Evolutionary conservation across 1,139 yeast species (phyloP), one percentile per base, ranked within the genome.

Genomic region (Sugiyamaella pinicola): DNA sequence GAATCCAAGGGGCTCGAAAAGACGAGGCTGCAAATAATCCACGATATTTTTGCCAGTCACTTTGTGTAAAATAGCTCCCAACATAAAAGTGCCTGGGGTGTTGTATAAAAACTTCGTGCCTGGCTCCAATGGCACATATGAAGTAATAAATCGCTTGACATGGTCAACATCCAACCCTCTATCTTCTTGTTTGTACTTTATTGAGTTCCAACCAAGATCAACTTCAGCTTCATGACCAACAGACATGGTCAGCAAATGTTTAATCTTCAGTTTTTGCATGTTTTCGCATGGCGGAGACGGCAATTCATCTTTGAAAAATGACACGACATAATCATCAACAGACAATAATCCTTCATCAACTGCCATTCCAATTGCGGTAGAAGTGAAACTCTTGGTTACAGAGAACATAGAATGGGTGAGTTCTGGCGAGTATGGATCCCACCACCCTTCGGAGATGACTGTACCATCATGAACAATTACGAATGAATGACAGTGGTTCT

Each of bases 321-420:
- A 38, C 31, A 55, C 29, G 6, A 55, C 44, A 15, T 31, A 22
- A 41, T 56, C 59, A 13, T 55, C 56, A 7, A 56, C 47, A 12
- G 45, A 34, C 22, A 56, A 34, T 24, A 49, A 46, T 9, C 55
- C 57, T 4, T 56, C 57, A 29, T 56, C 58, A 21, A 55, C 45
- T 7, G 56, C 56, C 38, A 56, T 50, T 19, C 58, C 56, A 43
- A 53, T 53, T 10, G 57, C 58, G 29, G 52, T 18, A n/a, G 58
- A 38, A 12, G 57, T 42, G 44, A 55, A 56, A 18, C 48, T 52
- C 49, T 56, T 56, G 13, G 56, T 55, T 4, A 55, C 58, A 4
- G 59, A 56, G 38, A 28, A 55, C 53, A 55, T 49, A n/a, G 52
- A 10, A 43, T 56, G 58, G 10, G 42, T 34, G 24, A 46, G 49